Base-by-base conservation (phyloP, 352 stramenopile species). In the Saprolegnia parasitica region DNA sequence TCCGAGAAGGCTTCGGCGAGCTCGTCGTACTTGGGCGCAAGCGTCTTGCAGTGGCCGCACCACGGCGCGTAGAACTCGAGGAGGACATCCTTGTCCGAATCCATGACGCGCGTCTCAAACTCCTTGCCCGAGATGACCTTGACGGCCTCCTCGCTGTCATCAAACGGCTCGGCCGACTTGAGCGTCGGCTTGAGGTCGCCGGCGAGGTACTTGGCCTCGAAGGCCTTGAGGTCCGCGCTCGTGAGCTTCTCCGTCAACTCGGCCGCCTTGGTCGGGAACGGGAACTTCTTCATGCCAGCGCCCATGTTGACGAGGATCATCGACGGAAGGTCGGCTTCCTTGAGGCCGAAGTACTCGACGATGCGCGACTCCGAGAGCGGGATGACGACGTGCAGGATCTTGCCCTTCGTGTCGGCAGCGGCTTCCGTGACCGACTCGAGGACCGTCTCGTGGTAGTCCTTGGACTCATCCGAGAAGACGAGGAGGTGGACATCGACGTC, bases 321-420 rank as follows among this genome's bases (percentile, higher is more conserved):
- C 23, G 81, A 78, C 29, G 95, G 95, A 56, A 98, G 75, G 68
- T 96, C 83, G 35, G 84, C 87, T 32, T 87, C 77, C 73, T 84
- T 89, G 35, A 98, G 73, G 67, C 87, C 91, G 67, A 98, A 98
- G 86, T 97, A 98, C 54, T 97, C 90, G 40, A 98, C 76, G 35
- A 98, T 91, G 55, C 90, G 90, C 46, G 83, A 84, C 79, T 98
- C 91, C 23, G 83, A 88, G 68, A 79, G 77, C 54, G 86, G 86
- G 66, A 98, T 87, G 63, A 95, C 77, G 18, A 98, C 85, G 79
- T 96, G 88, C 54, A 97, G 76, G 63, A 95, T 74, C 74, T 96
- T 91, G 74, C 90, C 89, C 86, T 94, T 93, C 80, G 87, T 88
- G 55, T 77, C 80, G 71, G 84, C 74, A 47, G 88, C 87, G 24